Evolutionary conservation across 2,329 filamentous ascomycete species (phyloP), one percentile per base, ranked within the genome.

Genomic region (Colletotrichum echinochloae): DNA sequence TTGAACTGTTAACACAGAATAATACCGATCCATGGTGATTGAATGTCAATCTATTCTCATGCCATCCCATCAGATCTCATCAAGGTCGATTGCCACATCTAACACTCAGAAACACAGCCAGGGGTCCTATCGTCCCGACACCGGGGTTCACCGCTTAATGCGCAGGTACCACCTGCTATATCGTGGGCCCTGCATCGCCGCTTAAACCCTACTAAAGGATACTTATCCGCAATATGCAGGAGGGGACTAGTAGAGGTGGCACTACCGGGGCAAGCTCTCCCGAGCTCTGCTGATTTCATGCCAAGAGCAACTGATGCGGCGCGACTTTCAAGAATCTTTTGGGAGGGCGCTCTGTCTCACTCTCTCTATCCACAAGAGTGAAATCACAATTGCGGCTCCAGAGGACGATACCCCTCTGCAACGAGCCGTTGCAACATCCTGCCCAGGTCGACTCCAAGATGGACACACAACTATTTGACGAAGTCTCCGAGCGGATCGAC

Each of bases 231-330:
- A 39, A n/a, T 44, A 35, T 41, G 48, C 18, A 46, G 44, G 39
- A 52, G 51, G 51, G 39, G 23, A 16, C 46, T 48, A 46, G n/a
- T 7, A 44, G 41, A 33, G 23, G 33, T 26, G 41, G 52, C 20
- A 37, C 62, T 52, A 48, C 64, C 67, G 56, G 64, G 64, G 67
- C 28, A 67, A 70, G 67, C 57, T 63, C 52, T 20, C 67, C 67
- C 30, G 64, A 68, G 64, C 64, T 67, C 64, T 70, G 67, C 64
- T 67, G 57, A 70, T 67, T 70, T 70, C 56, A 62, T 57, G 35
- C 57, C 35, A 62, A 54, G 56, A 67, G 66, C 63, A 66, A 62
- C 44, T 52, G 67, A 62, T 61, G 49, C 67, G 16, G 33, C 56
- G 41, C 44, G 26, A 62, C 35, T 52, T 52, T 39, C 23, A 33